A percentile compares a stretch with the other conserved stretches of the same genome.
These are phyloP conservation scores for Gastrodia elata DNA, from an alignment of 106 monocot species.

Conservation along the genomic window DNA sequence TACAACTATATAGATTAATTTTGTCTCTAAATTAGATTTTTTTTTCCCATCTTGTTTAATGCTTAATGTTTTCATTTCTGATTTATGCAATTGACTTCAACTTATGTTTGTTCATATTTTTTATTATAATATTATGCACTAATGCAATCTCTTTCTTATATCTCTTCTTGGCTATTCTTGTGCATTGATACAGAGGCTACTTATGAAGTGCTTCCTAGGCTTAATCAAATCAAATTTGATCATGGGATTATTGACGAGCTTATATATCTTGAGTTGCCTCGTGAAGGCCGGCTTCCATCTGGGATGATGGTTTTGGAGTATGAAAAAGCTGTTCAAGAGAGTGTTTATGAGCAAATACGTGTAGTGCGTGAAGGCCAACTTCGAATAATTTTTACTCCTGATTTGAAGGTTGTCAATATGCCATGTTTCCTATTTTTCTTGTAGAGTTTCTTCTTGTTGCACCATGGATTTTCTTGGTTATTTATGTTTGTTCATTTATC, in stretches of 20 bases:
- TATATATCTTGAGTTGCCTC: constrained; percentile 74
- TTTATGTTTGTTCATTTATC: neutral
- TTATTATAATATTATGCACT: neutral
- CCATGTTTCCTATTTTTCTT: neutral
- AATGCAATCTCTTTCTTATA: neutral
- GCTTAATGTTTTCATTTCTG: neutral
- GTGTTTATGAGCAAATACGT: constrained; percentile 81
- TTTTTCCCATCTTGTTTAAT: neutral
- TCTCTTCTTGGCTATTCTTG: neutral
- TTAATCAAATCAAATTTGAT: constrained; percentile 87
- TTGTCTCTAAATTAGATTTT: neutral
- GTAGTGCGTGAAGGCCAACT: constrained; percentile 89
- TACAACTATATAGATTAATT: neutral
- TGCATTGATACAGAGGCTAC: constrained; percentile 53
- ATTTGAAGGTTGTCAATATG: constrained; percentile 58
- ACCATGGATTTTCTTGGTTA: neutral
- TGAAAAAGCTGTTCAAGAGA: constrained; percentile 77
- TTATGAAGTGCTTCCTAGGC: constrained; percentile 83
- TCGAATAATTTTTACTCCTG: constrained; percentile 82
- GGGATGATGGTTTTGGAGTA: constrained; percentile 90
- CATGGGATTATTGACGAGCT: constrained; percentile 81
- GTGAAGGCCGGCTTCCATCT: constrained; percentile 54
- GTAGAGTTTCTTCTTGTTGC: neutral
- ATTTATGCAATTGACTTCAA: neutral
- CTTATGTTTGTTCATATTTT: neutral